Conservation (phyloP, 352 stramenopile species). For the Globisporangium parvum region DNA sequence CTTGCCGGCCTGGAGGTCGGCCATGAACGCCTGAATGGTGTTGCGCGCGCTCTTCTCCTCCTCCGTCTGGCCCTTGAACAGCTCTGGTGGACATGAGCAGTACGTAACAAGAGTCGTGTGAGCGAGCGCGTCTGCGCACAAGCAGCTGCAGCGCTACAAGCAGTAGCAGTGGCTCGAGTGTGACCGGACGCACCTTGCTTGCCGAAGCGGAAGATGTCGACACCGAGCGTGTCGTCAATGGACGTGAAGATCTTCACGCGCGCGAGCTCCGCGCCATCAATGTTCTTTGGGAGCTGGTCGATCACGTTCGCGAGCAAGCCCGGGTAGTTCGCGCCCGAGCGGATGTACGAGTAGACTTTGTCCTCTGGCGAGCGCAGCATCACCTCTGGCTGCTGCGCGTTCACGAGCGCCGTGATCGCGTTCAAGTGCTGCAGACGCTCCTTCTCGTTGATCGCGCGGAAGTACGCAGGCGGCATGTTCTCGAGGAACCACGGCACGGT, state of each 20-base stretch:
- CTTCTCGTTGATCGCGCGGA: slow-evolving; percentile 79
- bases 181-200: slow-evolving; percentile 27
- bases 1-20: slow-evolving; percentile 73
- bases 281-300: slow-evolving; percentile 54
- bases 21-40: slow-evolving; percentile 60
- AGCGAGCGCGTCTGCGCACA: not conserved
- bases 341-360: slow-evolving; percentile 79
- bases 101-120: not conserved
- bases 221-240: slow-evolving; percentile 71
- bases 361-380: slow-evolving; percentile 76
- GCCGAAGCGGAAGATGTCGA: slow-evolving; percentile 86
- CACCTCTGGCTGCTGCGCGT: slow-evolving; percentile 72
- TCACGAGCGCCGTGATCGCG: slow-evolving; percentile 76
- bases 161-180: too few species aligned
- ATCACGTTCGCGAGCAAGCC: slow-evolving; percentile 67
- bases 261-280: slow-evolving; percentile 56
- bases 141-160: not conserved
- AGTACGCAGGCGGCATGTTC: slow-evolving; percentile 89
- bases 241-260: slow-evolving; percentile 90
- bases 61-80: slow-evolving; percentile 51
- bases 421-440: slow-evolving; percentile 84
- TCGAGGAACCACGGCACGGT: slow-evolving; percentile 85
- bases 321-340: slow-evolving; percentile 70
- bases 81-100: slow-evolving; percentile 17
- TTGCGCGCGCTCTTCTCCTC: slow-evolving; percentile 51